Evolutionary conservation across 495 filamentous ascomycete genomes (phyloP), one percentile per base, ranked within the genome.

Genomic region (Aspergillus steynii): DNA sequence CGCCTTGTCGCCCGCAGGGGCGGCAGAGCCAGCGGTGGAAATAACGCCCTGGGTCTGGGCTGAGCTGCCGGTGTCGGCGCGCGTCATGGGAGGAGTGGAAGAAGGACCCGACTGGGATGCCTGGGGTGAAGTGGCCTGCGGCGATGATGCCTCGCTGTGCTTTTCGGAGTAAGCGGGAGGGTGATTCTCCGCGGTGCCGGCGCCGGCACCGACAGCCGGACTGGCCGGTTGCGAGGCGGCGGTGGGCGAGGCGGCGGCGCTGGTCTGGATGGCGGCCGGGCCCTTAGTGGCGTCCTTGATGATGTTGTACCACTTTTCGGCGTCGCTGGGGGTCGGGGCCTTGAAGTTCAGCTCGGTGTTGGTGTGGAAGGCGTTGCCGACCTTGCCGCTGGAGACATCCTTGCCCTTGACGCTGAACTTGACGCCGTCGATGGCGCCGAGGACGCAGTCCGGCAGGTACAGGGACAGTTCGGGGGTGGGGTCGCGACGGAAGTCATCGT

Each of bases 321-420:
- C 92, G 62, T 95, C 90, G 27, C 75, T 76, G 14, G 90, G 62
- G 20, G 86, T 89, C 70, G 90, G 86, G 0, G 93, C 93, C 74
- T 88, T 88, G 81, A 91, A 90, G 58, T 71, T 73, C 52, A 86
- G 75, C 61, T 91, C 89, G 66, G 87, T 85, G 50, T 70, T 84
- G 61, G 85, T 83, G 64, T 83, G 79, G 67, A 89, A 77, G 29
- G 80, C 82, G 59, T 81, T 83, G 14, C 84, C 83, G 55, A 87
- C 75, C 63, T 83, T 83, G 61, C 85, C 83, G 68, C 82, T 82
- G 42, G 81, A 83, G 5, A 83, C 83, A 68, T 98, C 92, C 76
- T 98, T 99, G 66, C 95, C 96, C 79, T 96, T 96, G 72, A 99
- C 81, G 66, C 84, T 89, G 86, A 99, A 97, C 72, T 96, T 97